Conservation (phyloP, 1,139 yeast genomes). For the Candida smagusa region DNA sequence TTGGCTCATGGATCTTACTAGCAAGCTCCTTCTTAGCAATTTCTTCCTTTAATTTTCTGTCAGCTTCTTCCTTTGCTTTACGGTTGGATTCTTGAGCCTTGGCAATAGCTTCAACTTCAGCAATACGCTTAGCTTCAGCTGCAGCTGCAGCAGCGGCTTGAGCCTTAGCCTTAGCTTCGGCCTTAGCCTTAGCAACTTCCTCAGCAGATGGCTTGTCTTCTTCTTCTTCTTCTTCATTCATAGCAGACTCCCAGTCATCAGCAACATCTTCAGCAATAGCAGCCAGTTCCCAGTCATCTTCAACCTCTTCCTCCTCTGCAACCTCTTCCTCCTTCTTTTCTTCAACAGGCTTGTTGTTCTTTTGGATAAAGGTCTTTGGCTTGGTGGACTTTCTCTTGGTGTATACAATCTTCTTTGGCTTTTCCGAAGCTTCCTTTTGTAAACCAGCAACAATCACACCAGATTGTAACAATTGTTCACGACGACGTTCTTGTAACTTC, state of each 20-base stretch:
- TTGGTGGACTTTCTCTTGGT: constrained; percentile 64
- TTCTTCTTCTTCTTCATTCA: constrained; percentile 23
- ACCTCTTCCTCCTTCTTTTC: constrained; percentile 21
- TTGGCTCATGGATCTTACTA: constrained; percentile 15
- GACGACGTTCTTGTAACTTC: constrained; percentile 82
- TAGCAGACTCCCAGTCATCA: constrained; percentile 47
- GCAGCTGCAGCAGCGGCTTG: constrained; percentile 13
- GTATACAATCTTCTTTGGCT: constrained; percentile 73
- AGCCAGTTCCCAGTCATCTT: constrained; percentile 62
- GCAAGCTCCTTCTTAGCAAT: constrained; percentile 25
- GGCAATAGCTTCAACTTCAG: constrained; percentile 21
- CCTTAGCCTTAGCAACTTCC: constrained; percentile 16
- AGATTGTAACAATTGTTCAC: constrained; percentile 75
- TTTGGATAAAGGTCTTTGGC: constrained; percentile 34
- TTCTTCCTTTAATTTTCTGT: constrained; percentile 26
- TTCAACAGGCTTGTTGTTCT: constrained; percentile 14
- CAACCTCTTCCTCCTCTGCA: constrained; percentile 49
- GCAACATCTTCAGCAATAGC: constrained; percentile 52
- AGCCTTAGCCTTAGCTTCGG: constrained; percentile 8
- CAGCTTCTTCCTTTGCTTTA: constrained; percentile 18
- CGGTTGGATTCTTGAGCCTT: constrained; percentile 20
- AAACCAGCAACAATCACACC: constrained; percentile 79
- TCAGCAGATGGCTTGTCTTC: constrained; percentile 3
- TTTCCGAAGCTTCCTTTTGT: constrained; percentile 44
- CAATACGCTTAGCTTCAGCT: constrained; percentile 13